Evolutionary conservation across 495 filamentous ascomycete genomes (phyloP), one percentile per base, ranked within the genome.

Genomic region (Hypoxylon lenormandii): DNA sequence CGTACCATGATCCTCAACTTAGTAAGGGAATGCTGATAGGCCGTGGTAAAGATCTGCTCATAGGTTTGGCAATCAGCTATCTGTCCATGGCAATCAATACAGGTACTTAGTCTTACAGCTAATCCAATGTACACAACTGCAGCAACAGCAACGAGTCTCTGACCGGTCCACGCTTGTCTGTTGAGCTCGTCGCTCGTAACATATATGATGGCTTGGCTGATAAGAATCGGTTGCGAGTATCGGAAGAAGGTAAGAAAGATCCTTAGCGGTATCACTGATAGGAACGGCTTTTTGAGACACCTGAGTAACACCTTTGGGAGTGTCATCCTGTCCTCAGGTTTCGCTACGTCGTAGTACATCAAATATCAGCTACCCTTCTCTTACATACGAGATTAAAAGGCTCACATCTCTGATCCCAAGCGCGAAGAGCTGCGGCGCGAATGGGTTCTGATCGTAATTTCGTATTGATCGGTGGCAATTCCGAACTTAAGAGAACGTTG

Each of bases 201-300:
- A 52, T 82, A 87, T 13, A 67, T 65, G n/a, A 91, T 82, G 0
- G 84, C 79, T 12, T 82, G 75, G 22, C 85, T 80, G n/a, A 91
- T 85, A 3, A 92, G 78, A 36, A 88, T 72, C 13, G 89, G 88
- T 64, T 91, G 89, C 12, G 81, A 83, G 51, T 88, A 86, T 36
- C 83, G 87, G 68, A 91, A 88, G 0, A 80, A 76, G 10, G 86
- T 85, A 0, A 89, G 77, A 28, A 80, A 84, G 0, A 86, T 71
- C 40, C 89, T 78, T 0, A 88, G 85, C 2, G 82, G 74, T 45
- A 89, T 74, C 3, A 78, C 83, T 4, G 81, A 65, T 3, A 84
- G 60, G 8, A 90, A 77, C 5, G 80, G 81, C 72, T 72, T 77
- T 57, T 79, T 83, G 48, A 88, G 76, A 38, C 79, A 83, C 36